These are phyloP conservation scores for Hydnomerulius pinastri DNA, from an alignment of 768 basidiomycete genomes.

Conservation along the genomic window DNA sequence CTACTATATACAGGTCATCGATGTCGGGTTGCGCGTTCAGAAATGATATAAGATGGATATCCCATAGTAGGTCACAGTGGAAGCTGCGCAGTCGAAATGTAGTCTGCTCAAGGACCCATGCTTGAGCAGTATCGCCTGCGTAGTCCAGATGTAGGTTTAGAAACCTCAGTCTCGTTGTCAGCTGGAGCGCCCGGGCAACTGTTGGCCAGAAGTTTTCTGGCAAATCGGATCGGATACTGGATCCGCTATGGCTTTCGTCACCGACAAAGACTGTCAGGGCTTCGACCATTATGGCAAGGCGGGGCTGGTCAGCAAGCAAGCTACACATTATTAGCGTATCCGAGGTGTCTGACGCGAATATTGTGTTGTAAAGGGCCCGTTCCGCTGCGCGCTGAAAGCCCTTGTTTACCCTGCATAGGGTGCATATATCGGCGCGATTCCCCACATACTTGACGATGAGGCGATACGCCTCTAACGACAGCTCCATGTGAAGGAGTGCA, in stretches of 20 bases:
- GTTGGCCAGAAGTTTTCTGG: constrained; percentile 50
- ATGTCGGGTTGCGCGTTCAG: constrained; percentile 26
- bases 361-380: constrained; percentile 58
- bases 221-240: constrained; percentile 9
- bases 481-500: constrained; percentile 52
- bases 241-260: constrained; percentile 18
- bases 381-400: constrained; percentile 57
- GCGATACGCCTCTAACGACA: constrained; percentile 60
- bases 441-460: constrained; percentile 55
- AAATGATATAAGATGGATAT: constrained; percentile 46
- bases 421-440: constrained; percentile 54
- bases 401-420: constrained; percentile 60
- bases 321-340: constrained; percentile 47
- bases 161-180: constrained; percentile 48
- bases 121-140: constrained; percentile 25
- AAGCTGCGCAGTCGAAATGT: constrained; percentile 60
- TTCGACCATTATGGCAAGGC: constrained; percentile 53
- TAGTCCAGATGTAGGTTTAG: constrained; percentile 49
- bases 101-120: constrained; percentile 43
- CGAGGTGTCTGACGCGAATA: constrained; percentile 45
- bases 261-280: constrained; percentile 51
- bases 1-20: constrained; percentile 35
- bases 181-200: constrained; percentile 50
- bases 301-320: constrained; percentile 45
- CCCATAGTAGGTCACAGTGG: constrained; percentile 71